Evolutionary conservation across 2,329 filamentous ascomycete species (phyloP), one percentile per base, ranked within the genome.

Genomic region (Metarhizium sp.): DNA sequence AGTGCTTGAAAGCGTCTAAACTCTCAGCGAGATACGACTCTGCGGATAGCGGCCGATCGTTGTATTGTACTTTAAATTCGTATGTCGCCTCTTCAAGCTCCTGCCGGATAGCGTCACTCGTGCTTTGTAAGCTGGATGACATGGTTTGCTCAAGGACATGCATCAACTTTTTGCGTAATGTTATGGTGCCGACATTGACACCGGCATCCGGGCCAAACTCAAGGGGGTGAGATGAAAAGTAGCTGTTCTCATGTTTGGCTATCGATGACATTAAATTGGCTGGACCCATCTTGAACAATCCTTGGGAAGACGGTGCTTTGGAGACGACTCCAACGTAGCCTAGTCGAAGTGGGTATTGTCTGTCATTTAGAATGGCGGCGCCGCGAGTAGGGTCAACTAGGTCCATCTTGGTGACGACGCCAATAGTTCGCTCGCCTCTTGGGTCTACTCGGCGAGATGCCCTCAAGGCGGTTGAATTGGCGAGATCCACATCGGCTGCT

Each of bases 321-420:
- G 88, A 92, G 5, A 99, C 89, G 4, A 99, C 94, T 51, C 94
- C 94, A 3, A 99, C 92, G 64, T 99, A 99, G 3, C 94, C 94
- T 3, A 99, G 76, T n/a, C 94, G 82, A 34, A 99, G 78, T 45
- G 94, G 92, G 66, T 99, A 99, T 69, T 97, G 95, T 67, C 85
- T 87, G 69, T 99, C 92, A 30, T 79, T 85, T 20, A 99, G 77
- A 36, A 99, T 90, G 40, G 82, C 79, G 14, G 83, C 80, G 34
- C 92, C 94, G 56, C 92, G 84, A 7, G 78, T 75, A 3, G 94
- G 80, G 62, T 97, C 92, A 7, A 99, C 92, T 25, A 99, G 78
- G 65, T 99, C 94, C 92, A 99, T 96, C 75, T 99, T 99, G 3
- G 94, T 99, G 46, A 99, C 86, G n/a, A 99, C 94, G 48, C 94